Base-by-base conservation (phyloP, 306 rosid species). In the Mimosa pudica region DNA sequence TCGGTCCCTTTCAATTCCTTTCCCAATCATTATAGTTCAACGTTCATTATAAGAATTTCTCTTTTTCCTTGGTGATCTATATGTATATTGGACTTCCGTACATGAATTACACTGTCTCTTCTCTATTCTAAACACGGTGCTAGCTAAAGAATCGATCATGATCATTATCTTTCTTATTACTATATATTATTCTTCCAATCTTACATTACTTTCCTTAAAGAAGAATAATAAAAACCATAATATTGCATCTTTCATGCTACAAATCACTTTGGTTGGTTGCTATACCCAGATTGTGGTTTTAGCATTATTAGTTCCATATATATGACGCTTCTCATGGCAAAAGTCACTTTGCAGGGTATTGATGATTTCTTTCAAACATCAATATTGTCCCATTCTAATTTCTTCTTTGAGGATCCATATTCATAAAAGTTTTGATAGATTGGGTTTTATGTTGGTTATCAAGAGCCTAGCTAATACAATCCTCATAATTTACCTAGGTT, bases 1-100 rank as follows among this genome's bases (percentile, higher is more conserved):
- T 9, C 17, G 5, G 68, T 62, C 49, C 73, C 49, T 24, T 36
- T 30, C 68, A 55, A n/a, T 55, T 55, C 10, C 61, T n/a, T 55
- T 55, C 41, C 17, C 33, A 57, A 7, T 65, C 36, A 24, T 24
- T 24, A 24, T 24, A 24, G 11, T 2, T 6, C 44, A 64, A 35
- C 16, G 45, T 45, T 36, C n/a, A 54, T 52, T 74, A 79, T 46
- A 66, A 77, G 47, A 48, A 77, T 38, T 2, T 70, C 76, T 65
- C 73, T 8, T 73, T 83, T 83, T 69, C 73, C 46, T 65, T 75
- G 82, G 58, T 70, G 79, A 33, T 81, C 66, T 68, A 45, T 70
- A 58, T 81, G 57, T 63, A 78, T 61, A 62, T 70, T 71, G 81
- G 36, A 80, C 76, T 24, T 51, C 68, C 79, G 71, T 76, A 72